A percentile compares a stretch with the other conserved stretches of the same genome.
phyloP scores from a whole-genome alignment of 192 early-diverging fungal species.

The Rhizophlyctis rosea region DNA sequence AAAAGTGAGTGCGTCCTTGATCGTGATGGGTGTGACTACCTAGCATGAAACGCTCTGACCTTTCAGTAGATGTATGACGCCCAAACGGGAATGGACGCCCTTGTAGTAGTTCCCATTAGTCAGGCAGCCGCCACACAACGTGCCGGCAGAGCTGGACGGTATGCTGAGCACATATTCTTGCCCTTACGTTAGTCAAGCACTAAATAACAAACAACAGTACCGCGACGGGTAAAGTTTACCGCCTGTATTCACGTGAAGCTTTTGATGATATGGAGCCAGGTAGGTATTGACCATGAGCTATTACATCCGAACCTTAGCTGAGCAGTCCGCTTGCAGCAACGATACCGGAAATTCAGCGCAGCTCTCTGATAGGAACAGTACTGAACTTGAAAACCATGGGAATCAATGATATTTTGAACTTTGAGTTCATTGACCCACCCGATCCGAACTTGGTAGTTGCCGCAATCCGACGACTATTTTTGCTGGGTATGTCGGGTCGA shows the following conservation, averaged over 20 bases:
- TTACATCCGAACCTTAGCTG: too few species aligned
- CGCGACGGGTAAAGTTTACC: conserved; percentile 54
- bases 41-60: background rate
- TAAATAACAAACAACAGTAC: conserved; percentile 30
- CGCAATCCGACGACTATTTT: conserved; percentile 46
- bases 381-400: conserved; percentile 51
- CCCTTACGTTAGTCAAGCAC: background rate
- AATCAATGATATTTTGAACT: conserved; percentile 53
- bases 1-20: conserved; percentile 23
- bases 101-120: conserved; percentile 52
- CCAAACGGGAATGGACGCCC: conserved; percentile 46
- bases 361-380: conserved; percentile 43
- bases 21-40: background rate
- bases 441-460: conserved; percentile 35
- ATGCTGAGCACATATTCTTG: background rate
- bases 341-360: conserved; percentile 58
- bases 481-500: conserved; percentile 29
- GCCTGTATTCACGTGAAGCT: conserved; percentile 52
- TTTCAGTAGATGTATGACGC: conserved; percentile 44
- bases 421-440: conserved; percentile 62
- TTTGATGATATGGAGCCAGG: conserved; percentile 49
- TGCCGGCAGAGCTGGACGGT: conserved; percentile 55
- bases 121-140: conserved; percentile 62
- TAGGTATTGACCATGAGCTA: too few species aligned
- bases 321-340: conserved; percentile 41